Conservation (phyloP, 2,329 filamentous ascomycete species). For the Ascochyta clinopodiicola region DNA sequence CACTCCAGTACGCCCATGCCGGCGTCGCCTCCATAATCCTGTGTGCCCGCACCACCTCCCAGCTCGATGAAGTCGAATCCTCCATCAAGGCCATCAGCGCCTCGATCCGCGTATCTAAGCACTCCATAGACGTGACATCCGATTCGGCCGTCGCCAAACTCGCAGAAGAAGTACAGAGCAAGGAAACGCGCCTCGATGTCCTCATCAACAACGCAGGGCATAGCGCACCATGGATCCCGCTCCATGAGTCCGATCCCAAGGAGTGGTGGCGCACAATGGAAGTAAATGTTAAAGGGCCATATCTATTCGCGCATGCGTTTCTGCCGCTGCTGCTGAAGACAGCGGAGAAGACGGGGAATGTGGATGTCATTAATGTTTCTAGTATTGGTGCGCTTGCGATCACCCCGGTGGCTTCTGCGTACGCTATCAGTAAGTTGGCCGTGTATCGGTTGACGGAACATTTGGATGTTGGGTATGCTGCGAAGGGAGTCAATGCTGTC, state of each 20-base stretch:
- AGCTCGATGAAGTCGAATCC: conserved; percentile 46
- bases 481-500: conserved; percentile 28
- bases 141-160: conserved; percentile 46
- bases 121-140: conserved; percentile 55
- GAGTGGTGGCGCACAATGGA: conserved; percentile 55
- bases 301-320: conserved; percentile 54
- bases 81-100: conserved; percentile 49
- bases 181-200: conserved; percentile 49
- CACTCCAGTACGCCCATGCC: conserved; percentile 62
- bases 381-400: conserved; percentile 51
- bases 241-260: conserved; percentile 46
- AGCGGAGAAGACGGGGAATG: conserved; percentile 18
- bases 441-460: conserved; percentile 59
- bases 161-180: conserved; percentile 37
- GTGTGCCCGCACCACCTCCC: conserved; percentile 55
- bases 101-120: conserved; percentile 52
- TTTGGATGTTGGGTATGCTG: conserved; percentile 50
- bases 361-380: conserved; percentile 54
- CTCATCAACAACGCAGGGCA: conserved; percentile 58
- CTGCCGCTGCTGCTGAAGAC: conserved; percentile 50
- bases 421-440: conserved; percentile 59
- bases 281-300: conserved; percentile 59
- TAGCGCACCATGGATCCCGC: conserved; percentile 35
- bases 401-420: conserved; percentile 36
- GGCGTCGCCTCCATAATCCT: conserved; percentile 61